Evolutionary conservation across 306 rosid species (phyloP), one percentile per base, ranked within the genome.

Genomic region (Prosopis cineraria): DNA sequence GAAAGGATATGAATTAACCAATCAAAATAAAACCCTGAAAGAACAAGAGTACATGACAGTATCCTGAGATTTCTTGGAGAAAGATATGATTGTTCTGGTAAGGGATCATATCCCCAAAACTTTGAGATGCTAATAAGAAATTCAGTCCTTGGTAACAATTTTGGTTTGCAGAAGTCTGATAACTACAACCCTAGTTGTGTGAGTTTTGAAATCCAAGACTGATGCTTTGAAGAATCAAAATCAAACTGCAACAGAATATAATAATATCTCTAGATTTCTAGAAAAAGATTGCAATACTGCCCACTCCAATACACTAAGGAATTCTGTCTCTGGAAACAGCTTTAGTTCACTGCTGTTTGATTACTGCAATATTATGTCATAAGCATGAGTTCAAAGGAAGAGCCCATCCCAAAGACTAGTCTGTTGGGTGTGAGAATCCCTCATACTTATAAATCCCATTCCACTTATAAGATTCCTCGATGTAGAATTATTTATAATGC

Each of bases 51-150:
- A 65, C 56, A 53, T 33, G 75, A 48, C 65, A 29, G 73, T 30
- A 11, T 83, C 40, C 68, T 73, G 72, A 73, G 52, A 53, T 64
- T 55, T 44, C 79, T 78, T 24, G 87, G 70, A 70, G 85, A 68
- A 64, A 83, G 45, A 13, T 16, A 22, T 20, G 24, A 68, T 13
- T 25, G 30, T 47, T 50, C 43, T 69, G 70, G 37, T 10, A 66
- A 50, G 30, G 83, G 45, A 50, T 25, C 55, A 9, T 64, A 16
- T 13, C 10, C 77, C 40, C 60, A 31, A 36, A 27, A 43, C 22
- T 45, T 22, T 12, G 66, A 70, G 55, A 48, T 74, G 81, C 31
- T 83, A 40, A 27, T 83, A 40, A 27, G 44, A 66, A 41, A 75
- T 20, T 12, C 48, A 56, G 14, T 78, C 30, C 0, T 29, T 27